Base-by-base conservation (phyloP, 345 rosid species). In the Dipteronia sinensis region DNA sequence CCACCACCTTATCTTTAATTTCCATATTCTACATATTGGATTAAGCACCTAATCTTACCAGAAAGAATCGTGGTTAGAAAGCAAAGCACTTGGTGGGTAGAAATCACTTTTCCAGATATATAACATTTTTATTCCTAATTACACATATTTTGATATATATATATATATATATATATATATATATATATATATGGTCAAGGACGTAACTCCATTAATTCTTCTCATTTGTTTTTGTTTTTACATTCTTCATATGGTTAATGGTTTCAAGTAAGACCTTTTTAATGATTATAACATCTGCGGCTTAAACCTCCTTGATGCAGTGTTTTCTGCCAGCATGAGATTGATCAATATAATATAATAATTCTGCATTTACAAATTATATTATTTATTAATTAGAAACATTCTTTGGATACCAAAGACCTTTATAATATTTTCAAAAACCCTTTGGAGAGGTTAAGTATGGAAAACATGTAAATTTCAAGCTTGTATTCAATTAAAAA, bases 11-110 rank as follows among this genome's bases (percentile, higher is more conserved):
- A 81, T 81, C 85, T 79, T 83, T 40, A 40, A 6, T 74, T 73
- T 62, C 77, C 64, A 77, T 16, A 53, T 71, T 81, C 49, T 63
- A 40, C 70, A 68, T 31, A 65, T 73, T 74, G 81, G 71, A 83
- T 84, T 63, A 55, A 69, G 69, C 82, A 70, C 49, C 77, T 73
- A 71, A 79, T 82, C 87, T 69, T 76, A 84, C 85, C 88, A 22
- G 63, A 81, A 79, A 40, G 49, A 65, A 70, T 68, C 71, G 81
- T 75, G 84, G 84, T 80, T 67, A 42, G 31, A 73, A 81, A 68
- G 9, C 10, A 42, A 42, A 42, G 34, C 76, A 74, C 31, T 76
- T 23, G 71, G 49, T 27, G 49, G 49, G 13, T 46, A 46, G 49
- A 42, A 72, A 66, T 64, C 72, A 74, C 47, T 59, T 75, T 70